Base-by-base conservation (phyloP, 23 red algal genomes). In the Cyanidium caldarium region DNA sequence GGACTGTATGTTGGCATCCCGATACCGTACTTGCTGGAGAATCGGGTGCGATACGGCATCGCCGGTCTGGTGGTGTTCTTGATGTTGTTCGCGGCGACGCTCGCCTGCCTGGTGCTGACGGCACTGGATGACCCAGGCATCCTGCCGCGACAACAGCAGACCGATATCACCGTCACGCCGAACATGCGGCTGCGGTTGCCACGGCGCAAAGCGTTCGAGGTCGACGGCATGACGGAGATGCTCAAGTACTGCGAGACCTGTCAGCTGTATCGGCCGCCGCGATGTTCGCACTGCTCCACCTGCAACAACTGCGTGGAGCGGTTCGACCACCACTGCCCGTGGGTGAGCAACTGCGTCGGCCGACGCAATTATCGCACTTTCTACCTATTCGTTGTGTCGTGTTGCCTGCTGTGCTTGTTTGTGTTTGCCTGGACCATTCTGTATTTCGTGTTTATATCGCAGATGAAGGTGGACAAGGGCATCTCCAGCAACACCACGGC, bases 291-390 rank as follows among this genome's bases (percentile, higher is more conserved):
- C 46, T 98, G 92, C 69, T 75, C 84, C 1, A 85, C 81, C 33
- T 98, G 92, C 66, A 86, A 98, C 68, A 88, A 88, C 42, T 98
- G 92, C 74, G 82, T 98, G 5, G 78, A 87, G 20, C 70, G 85
- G 30, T 98, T 98, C 78, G 92, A 98, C 65, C 92, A 98, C 45
- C 92, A 98, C 65, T 98, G 92, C 79, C 92, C 92, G 0, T 98
- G 77, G 74, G 67, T 88, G 37, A 78, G 79, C 51, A 85, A 80
- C 38, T 86, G 86, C 67, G 75, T 98, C 17, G 92, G 92, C 0
- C 42, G 78, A 19, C 92, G 92, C 23, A 98, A 88, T 45, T 98
- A 98, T 57, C 80, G 85, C 19, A 77, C 74, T 17, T 98, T 83
- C 45, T 83, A 79, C 46, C 46, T 81, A 33, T 94, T 94, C 78